Percentiles rank a stretch among this genome's conserved stretches.
Conservation (phyloP, 345 rosid genomes). For the Hibiscus tridactylites region DNA sequence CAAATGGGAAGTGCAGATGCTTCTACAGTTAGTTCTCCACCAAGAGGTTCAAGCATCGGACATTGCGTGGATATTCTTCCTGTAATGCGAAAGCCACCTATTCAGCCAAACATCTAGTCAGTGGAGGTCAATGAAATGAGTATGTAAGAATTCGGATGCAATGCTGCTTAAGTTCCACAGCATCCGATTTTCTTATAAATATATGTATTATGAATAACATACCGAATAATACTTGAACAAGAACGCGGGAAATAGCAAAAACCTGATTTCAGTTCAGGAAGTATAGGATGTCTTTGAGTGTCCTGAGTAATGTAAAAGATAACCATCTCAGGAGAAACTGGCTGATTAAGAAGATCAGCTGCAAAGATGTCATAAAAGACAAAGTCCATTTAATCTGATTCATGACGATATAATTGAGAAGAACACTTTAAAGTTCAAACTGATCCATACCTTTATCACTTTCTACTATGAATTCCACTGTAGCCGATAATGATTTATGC, state of each 20-base stretch:
- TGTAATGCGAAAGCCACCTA: constrained; percentile 82
- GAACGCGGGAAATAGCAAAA: constrained; percentile 6
- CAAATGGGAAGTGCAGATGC: constrained; percentile 60
- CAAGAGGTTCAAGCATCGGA: constrained; percentile 63
- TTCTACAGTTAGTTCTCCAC: constrained; percentile 78
- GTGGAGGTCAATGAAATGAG: background rate
- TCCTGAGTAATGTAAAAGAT: constrained; percentile 86
- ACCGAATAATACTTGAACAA: background rate
- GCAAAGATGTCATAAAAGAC: constrained; percentile 19
- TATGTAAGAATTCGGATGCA: background rate
- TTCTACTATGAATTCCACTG: constrained; percentile 70
- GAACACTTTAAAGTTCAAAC: background rate
- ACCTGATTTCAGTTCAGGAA: constrained; percentile 81
- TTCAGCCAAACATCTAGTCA: constrained; percentile 17
- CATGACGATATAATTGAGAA: background rate
- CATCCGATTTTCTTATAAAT: background rate
- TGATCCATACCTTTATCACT: constrained; percentile 49
- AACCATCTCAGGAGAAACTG: constrained; percentile 69
- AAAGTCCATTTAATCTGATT: constrained; percentile 9
- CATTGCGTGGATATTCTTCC: constrained; percentile 71
- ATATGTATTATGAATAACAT: constrained; percentile 1
- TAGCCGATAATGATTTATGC: constrained; percentile 59
- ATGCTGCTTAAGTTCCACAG: constrained; percentile 2
- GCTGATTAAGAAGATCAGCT: constrained; percentile 61
- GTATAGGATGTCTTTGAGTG: constrained; percentile 80